A percentile compares a stretch with the other conserved stretches of the same genome.
Conservation (phyloP, 495 filamentous ascomycete genomes). For the Xylaria curta region DNA sequence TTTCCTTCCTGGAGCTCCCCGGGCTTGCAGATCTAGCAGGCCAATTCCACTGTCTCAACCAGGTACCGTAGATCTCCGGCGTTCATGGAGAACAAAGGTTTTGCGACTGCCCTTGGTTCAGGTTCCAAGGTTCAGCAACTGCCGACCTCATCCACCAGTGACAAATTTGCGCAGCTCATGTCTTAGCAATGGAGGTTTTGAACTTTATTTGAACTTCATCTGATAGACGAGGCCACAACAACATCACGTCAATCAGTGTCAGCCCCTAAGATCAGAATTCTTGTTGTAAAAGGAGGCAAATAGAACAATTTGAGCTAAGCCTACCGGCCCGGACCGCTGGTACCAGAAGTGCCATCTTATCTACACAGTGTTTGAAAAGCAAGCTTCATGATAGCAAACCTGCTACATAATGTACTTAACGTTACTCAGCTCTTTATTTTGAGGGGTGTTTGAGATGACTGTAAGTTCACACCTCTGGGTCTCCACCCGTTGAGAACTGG, state of each 20-base stretch:
- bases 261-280: too few relatives aligned
- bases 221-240: background rate
- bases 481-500: background rate
- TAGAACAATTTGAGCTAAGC: background rate
- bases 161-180: conserved; percentile 14
- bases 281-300: background rate
- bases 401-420: background rate
- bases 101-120: conserved; percentile 24
- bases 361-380: conserved; percentile 1
- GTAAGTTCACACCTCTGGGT: background rate
- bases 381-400: background rate
- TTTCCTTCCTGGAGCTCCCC: conserved; percentile 9
- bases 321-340: conserved; percentile 18
- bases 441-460: background rate
- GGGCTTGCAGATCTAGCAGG: conserved; percentile 18
- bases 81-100: conserved; percentile 15
- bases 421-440: background rate
- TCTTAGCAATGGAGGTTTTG: conserved; percentile 1
- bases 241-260: background rate
- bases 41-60: conserved; percentile 15
- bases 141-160: conserved; percentile 15
- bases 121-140: conserved; percentile 24
- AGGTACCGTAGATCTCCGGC: conserved; percentile 14
- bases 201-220: conserved; percentile 25
- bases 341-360: conserved; percentile 1